Conservation (phyloP, 495 filamentous ascomycete species). For the Clohesyomyces aquaticus region DNA sequence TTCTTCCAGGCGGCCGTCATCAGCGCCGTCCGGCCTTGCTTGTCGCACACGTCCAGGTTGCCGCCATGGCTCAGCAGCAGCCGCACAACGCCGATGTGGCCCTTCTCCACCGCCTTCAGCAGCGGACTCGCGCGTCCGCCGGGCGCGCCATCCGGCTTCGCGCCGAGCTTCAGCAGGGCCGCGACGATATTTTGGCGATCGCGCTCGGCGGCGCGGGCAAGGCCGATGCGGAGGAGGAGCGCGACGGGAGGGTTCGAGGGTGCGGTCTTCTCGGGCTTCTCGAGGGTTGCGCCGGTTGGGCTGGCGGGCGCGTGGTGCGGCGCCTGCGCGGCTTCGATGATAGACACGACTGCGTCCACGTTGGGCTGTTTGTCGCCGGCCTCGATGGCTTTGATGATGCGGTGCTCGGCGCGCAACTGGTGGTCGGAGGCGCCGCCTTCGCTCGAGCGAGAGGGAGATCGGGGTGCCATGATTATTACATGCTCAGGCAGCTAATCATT, state of each 20-base stretch:
- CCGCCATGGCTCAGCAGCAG: slow-evolving; percentile 54
- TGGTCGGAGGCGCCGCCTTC: slow-evolving; percentile 29
- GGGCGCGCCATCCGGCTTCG: slow-evolving; percentile 50
- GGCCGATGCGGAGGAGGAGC: slow-evolving; percentile 55
- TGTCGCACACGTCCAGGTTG: slow-evolving; percentile 50
- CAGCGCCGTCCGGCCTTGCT: slow-evolving; percentile 58
- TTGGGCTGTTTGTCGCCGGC: slow-evolving; percentile 48
- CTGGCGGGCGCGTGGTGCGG: too few relatives aligned
- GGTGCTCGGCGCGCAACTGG: slow-evolving; percentile 56
- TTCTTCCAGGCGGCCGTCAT: slow-evolving; percentile 65
- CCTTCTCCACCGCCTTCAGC: slow-evolving; percentile 56
- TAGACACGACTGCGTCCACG: slow-evolving; percentile 46
- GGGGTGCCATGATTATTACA: slow-evolving; percentile 32
- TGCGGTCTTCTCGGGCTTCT: too few relatives aligned
- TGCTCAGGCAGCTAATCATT: slow-evolving; percentile 14
- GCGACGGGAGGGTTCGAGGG: slow-evolving; percentile 54
- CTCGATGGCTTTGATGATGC: slow-evolving; percentile 57
- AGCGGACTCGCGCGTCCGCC: slow-evolving; percentile 53
- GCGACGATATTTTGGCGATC: slow-evolving; percentile 51
- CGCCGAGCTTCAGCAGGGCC: slow-evolving; percentile 54
- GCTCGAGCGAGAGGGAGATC: slow-evolving; percentile 39
- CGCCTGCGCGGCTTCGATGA: slow-evolving; percentile 51
- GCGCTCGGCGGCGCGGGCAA: slow-evolving; percentile 58
- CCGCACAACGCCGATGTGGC: slow-evolving; percentile 53
- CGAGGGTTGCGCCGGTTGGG: too few relatives aligned